A percentile compares a stretch with the other conserved stretches of the same genome.
These are phyloP conservation scores for Bremia lactucae DNA, from an alignment of 352 stramenopile species.

Conservation along the genomic window DNA sequence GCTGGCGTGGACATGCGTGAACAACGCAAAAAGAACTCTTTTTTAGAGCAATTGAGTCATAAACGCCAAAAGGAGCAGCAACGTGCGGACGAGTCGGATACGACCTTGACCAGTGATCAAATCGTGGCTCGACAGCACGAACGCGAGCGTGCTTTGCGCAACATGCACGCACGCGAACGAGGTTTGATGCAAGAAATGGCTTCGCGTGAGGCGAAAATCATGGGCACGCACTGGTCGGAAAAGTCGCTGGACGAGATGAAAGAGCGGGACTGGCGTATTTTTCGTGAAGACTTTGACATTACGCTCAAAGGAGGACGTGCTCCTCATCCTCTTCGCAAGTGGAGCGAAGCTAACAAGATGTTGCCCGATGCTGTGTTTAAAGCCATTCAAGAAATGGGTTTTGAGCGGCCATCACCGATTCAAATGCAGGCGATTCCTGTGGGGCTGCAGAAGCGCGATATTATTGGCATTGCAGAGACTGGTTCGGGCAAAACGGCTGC, in stretches of 20 bases:
- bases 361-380: constrained; percentile 73
- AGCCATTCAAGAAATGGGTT: constrained; percentile 88
- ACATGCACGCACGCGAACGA: constrained; percentile 61
- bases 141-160: constrained; percentile 51
- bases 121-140: constrained; percentile 53
- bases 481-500: constrained; percentile 97
- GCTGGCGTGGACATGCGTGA: constrained; percentile 89
- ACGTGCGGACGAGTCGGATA: constrained; percentile 47
- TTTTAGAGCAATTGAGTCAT: constrained; percentile 75
- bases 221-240: constrained; percentile 88
- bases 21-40: constrained; percentile 87
- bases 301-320: constrained; percentile 82
- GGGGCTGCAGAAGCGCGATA: constrained; percentile 91
- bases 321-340: constrained; percentile 92
- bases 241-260: constrained; percentile 93
- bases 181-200: constrained; percentile 57
- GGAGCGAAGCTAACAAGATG: constrained; percentile 49
- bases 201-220: constrained; percentile 53
- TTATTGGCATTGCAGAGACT: constrained; percentile 99
- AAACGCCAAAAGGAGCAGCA: constrained; percentile 82
- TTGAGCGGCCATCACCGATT: constrained; percentile 95
- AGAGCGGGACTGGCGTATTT: constrained; percentile 97
- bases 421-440: constrained; percentile 97
- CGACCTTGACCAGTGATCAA: constrained; percentile 48
- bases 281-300: constrained; percentile 99